These are phyloP conservation scores for Sclerotinia nivalis DNA, from an alignment of 2,329 filamentous ascomycete species.

Conservation along the genomic window DNA sequence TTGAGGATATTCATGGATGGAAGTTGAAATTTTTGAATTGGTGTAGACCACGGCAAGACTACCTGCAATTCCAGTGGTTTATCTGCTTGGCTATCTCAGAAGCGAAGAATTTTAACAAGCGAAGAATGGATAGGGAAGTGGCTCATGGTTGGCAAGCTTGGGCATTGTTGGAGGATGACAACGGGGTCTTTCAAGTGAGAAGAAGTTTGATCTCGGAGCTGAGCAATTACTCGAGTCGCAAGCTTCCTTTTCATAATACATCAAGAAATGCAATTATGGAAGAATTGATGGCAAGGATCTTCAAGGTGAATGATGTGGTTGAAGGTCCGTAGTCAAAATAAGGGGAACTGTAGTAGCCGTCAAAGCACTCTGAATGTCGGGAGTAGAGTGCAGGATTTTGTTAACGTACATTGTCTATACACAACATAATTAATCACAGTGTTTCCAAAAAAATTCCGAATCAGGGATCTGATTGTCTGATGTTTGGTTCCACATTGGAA, in stretches of 20 bases:
- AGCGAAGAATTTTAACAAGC: background rate
- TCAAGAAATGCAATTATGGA: too few relatives aligned
- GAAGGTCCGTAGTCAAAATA: too few relatives aligned
- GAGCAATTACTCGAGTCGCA: too few relatives aligned
- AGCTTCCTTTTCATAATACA: too few relatives aligned
- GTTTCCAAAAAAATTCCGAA: background rate
- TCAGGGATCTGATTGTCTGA: background rate
- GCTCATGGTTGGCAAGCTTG: background rate
- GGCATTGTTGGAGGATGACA: background rate
- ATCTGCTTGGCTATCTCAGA: background rate
- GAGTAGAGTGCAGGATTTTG: background rate
- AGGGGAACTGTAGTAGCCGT: background rate
- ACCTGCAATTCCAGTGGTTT: background rate
- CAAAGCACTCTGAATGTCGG: background rate
- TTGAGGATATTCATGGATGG: background rate
- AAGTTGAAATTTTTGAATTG: background rate
- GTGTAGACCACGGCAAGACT: background rate
- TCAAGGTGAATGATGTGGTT: background rate
- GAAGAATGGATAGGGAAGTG: background rate
- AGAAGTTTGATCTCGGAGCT: rapidly evolving
- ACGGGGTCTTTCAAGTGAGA: background rate
- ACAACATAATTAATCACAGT: background rate
- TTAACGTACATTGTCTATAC: background rate
- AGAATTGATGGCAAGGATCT: background rate
- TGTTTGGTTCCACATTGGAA: background rate